Conservation (phyloP, 1,284 basidiomycete species). For the Marasmius fiardii region DNA sequence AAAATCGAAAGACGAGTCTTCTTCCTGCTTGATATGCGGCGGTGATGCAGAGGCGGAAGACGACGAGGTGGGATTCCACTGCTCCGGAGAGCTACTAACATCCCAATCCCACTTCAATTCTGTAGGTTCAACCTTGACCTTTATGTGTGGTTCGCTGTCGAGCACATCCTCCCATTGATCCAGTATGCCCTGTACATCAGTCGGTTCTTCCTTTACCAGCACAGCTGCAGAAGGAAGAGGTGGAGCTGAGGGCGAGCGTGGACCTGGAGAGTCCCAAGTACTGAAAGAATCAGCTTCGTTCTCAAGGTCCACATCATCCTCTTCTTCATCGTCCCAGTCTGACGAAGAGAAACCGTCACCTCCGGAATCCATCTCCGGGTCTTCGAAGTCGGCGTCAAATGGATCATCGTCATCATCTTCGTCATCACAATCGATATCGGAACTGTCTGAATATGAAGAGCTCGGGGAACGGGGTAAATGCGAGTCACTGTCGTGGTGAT, state of each 20-base stretch:
- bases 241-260: conserved; percentile 51
- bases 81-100: not conserved
- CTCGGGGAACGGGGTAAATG: not conserved
- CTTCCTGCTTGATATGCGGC: conserved; percentile 39
- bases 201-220: conserved; percentile 55
- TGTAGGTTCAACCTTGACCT: not conserved
- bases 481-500: conserved; percentile 8
- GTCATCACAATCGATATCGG: conserved; percentile 2
- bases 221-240: conserved; percentile 30
- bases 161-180: conserved; percentile 59
- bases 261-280: conserved; percentile 55
- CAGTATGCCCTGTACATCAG: conserved; percentile 56
- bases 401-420: conserved; percentile 12
- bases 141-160: conserved; percentile 3
- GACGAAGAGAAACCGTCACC: conserved; percentile 12
- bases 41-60: conserved; percentile 12
- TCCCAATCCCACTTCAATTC: conserved; percentile 15
- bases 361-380: conserved; percentile 7
- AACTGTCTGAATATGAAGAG: not conserved
- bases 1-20: conserved; percentile 29
- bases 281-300: conserved; percentile 21
- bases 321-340: conserved; percentile 34
- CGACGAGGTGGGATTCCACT: conserved; percentile 1
- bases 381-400: conserved; percentile 1
- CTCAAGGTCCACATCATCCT: conserved; percentile 29